phyloP scores from a whole-genome alignment of 139 green algal species.

The Micromonas pusilla region DNA sequence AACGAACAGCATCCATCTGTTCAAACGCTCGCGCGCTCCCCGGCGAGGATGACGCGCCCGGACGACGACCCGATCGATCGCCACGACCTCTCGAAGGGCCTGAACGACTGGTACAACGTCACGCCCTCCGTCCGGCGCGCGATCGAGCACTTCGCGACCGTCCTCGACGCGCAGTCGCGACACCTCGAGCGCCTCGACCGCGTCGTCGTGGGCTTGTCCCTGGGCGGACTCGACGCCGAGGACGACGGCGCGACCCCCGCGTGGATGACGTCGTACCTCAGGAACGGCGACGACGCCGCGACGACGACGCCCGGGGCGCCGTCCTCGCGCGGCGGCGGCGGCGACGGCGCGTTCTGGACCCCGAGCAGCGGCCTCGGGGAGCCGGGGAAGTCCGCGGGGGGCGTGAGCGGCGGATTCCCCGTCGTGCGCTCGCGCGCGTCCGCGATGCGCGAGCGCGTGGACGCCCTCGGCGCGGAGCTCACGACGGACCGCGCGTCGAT shows the following conservation, averaged over 20 bases:
- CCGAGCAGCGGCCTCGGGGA: neutral
- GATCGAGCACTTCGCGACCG: constrained; percentile 5
- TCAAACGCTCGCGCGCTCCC: too few relatives aligned
- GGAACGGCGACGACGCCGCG: neutral
- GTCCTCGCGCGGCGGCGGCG: too few relatives aligned
- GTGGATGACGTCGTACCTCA: too few relatives aligned
- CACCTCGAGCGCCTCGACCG: too few relatives aligned
- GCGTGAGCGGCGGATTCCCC: neutral
- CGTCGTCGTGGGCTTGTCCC: too few relatives aligned
- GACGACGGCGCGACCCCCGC: too few relatives aligned
- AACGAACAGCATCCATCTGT: too few relatives aligned
- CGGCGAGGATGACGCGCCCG: neutral
- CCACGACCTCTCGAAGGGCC: neutral
- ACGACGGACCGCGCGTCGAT: neutral
- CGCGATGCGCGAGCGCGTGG: neutral
- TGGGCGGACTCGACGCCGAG: too few relatives aligned
- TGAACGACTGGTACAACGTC: neutral
- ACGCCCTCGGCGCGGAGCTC: neutral
- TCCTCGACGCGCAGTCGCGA: neutral
- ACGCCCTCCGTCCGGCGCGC: constrained; percentile 12
- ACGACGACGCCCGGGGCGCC: neutral
- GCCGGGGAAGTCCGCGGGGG: neutral
- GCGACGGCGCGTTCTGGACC: too few relatives aligned
- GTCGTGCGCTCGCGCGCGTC: neutral
- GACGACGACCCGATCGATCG: neutral